A percentile compares a stretch with the other conserved stretches of the same genome.
Conservation (phyloP, 73 alveolate species). For the Paramecium sexaurelia region DNA sequence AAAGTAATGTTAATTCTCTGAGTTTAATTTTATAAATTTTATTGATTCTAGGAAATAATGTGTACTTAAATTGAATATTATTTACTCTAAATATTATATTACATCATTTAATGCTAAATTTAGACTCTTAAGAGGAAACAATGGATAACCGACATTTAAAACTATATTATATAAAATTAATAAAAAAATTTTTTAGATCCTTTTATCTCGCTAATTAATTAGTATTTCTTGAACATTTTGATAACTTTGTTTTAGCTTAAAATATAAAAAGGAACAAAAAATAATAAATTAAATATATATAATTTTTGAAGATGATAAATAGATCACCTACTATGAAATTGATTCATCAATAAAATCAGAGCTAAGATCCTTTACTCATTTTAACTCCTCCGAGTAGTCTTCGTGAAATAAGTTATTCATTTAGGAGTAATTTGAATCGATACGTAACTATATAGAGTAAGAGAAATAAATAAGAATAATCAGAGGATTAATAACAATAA, state of each 20-base stretch:
- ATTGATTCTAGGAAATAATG: not conserved
- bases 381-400: not conserved
- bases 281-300: not conserved
- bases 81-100: not conserved
- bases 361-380: not conserved
- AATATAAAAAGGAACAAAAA: not conserved
- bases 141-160: not conserved
- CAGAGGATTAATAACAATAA: not conserved
- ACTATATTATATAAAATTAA: not conserved
- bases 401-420: slow-evolving; percentile 1
- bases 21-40: no score
- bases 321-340: not conserved
- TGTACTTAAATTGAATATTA: not conserved
- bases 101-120: not conserved
- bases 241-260: not conserved
- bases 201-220: not conserved
- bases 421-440: not conserved
- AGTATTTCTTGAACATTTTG: not conserved
- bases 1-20: no score
- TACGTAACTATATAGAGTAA: not conserved
- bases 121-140: not conserved
- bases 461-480: not conserved
- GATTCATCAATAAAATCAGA: not conserved
- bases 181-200: no score
- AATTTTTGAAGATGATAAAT: not conserved